These are phyloP conservation scores for Nasturtium officinale DNA, from an alignment of 345 rosid genomes.

Conservation along the genomic window DNA sequence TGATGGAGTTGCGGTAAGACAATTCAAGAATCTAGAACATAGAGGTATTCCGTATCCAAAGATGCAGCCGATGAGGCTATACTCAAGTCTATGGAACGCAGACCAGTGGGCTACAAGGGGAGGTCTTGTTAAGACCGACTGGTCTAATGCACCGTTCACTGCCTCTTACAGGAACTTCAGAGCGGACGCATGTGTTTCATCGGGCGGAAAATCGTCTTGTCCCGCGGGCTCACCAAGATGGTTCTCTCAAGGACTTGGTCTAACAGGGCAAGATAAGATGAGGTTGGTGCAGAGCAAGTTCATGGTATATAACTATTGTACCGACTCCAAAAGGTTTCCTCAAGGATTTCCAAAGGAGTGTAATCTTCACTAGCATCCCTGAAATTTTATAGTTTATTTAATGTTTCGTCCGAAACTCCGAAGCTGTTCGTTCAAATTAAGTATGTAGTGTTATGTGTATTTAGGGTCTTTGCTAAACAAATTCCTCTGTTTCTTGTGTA, in stretches of 20 bases:
- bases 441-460: conserved; percentile 6
- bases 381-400: background rate
- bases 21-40: conserved; percentile 61
- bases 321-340: conserved; percentile 49
- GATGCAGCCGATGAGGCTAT: conserved; percentile 61
- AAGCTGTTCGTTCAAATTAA: background rate
- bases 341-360: conserved; percentile 51
- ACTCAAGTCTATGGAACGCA: conserved; percentile 68
- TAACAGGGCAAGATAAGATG: conserved; percentile 44
- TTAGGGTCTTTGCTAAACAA: background rate
- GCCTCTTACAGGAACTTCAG: conserved; percentile 52
- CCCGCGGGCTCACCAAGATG: conserved; percentile 37
- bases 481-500: conserved; percentile 26
- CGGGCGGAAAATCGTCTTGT: conserved; percentile 37
- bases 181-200: conserved; percentile 46
- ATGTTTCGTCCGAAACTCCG: background rate
- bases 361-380: conserved; percentile 20
- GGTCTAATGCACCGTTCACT: conserved; percentile 55
- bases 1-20: conserved; percentile 55
- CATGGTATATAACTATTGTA: conserved; percentile 51
- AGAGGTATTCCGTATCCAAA: conserved; percentile 54
- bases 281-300: conserved; percentile 52
- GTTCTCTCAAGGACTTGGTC: conserved; percentile 53
- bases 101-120: conserved; percentile 74
- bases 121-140: conserved; percentile 63